phyloP scores from a whole-genome alignment of 345 rosid species.

The Hevea brasiliensis region DNA sequence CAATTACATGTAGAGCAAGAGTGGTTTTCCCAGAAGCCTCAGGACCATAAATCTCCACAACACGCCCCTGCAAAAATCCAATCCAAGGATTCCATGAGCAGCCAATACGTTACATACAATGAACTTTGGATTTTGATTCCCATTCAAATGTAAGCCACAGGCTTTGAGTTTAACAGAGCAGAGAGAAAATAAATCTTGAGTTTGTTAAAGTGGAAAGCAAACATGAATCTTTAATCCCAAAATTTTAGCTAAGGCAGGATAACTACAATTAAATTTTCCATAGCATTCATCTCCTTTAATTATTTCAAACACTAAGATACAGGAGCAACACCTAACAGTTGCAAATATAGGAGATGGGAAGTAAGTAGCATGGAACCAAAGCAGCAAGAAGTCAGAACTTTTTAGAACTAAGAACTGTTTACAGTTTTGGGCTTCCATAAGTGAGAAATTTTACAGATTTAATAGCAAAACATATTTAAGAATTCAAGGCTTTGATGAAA shows the following conservation, averaged over 20 bases:
- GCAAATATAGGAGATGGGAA: not conserved
- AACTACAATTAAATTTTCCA: not conserved
- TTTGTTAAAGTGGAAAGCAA: not conserved
- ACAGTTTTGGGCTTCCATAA: too few species aligned
- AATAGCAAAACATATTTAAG: not conserved
- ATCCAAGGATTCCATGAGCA: conserved; percentile 19
- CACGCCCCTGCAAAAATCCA: conserved; percentile 71
- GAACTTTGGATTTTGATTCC: not conserved
- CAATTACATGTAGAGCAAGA: conserved; percentile 91
- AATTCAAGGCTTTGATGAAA: not conserved
- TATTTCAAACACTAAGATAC: not conserved
- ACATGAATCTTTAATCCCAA: not conserved
- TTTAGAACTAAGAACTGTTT: not conserved
- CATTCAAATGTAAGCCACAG: not conserved
- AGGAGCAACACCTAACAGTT: not conserved
- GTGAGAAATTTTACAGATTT: not conserved
- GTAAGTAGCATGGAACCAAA: not conserved
- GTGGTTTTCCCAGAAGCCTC: conserved; percentile 99
- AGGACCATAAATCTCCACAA: conserved; percentile 95
- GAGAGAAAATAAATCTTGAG: not conserved
- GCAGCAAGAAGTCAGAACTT: not conserved
- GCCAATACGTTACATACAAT: not conserved
- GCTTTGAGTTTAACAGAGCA: not conserved
- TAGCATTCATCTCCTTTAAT: not conserved
- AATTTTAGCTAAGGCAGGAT: not conserved